A percentile compares a stretch with the other conserved stretches of the same genome.
phyloP scores from a whole-genome alignment of 805 yeast genomes.

The Yamadazyma philogaea region DNA sequence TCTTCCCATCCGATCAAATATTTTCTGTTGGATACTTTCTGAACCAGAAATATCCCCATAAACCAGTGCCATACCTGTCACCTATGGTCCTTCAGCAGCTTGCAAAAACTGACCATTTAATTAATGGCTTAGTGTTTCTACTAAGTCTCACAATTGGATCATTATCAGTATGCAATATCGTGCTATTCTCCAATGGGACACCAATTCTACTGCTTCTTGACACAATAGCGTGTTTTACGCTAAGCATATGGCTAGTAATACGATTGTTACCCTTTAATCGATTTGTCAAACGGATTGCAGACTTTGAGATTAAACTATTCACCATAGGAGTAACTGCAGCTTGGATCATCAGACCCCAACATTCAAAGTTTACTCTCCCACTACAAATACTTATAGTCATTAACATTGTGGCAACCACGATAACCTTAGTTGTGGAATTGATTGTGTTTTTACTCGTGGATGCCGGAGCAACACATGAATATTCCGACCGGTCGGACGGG shows the following conservation, averaged over 20 bases:
- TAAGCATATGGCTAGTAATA: slow-evolving; percentile 12
- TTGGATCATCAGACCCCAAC: neutral
- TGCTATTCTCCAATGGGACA: neutral
- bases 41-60: neutral
- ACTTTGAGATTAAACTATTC: slow-evolving; percentile 4
- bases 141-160: slow-evolving; percentile 9
- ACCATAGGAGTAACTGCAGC: slow-evolving; percentile 5
- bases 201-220: slow-evolving; percentile 1
- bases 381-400: slow-evolving; percentile 7
- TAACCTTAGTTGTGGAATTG: slow-evolving; percentile 2
- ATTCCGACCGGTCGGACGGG: too few species aligned
- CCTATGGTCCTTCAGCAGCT: slow-evolving; percentile 3
- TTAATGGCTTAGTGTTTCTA: slow-evolving; percentile 4
- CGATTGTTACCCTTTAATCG: slow-evolving; percentile 8
- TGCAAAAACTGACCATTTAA: slow-evolving; percentile 2
- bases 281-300: neutral
- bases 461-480: too few species aligned
- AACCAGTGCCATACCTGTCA: neutral
- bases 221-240: slow-evolving; percentile 7
- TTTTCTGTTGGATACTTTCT: too few species aligned
- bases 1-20: too few species aligned
- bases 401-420: slow-evolving; percentile 5
- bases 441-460: neutral
- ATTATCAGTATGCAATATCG: slow-evolving; percentile 2
- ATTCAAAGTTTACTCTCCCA: slow-evolving; percentile 1